Percentiles rank a stretch among this genome's conserved stretches.
phyloP scores from a whole-genome alignment of 345 rosid species.

The Lumnitzera littorea region DNA sequence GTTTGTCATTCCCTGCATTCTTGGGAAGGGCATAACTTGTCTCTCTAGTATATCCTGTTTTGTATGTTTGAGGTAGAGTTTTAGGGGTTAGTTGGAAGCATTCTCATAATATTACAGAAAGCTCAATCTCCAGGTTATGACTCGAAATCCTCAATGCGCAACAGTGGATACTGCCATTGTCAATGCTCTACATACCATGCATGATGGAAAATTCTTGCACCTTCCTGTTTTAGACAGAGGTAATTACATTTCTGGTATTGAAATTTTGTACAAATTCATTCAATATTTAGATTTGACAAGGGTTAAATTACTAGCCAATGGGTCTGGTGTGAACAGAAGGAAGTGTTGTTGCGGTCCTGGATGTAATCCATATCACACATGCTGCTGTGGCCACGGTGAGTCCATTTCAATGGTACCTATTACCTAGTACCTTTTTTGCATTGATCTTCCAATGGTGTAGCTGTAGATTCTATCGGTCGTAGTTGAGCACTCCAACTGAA shows the following conservation, averaged over 20 bases:
- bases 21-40: background rate
- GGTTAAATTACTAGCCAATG: constrained; percentile 8
- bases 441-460: too few relatives aligned
- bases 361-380: constrained; percentile 84
- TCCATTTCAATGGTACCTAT: constrained; percentile 2
- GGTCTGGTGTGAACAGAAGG: constrained; percentile 53
- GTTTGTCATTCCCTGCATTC: background rate
- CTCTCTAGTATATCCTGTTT: background rate
- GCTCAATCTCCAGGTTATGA: constrained; percentile 66
- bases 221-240: constrained; percentile 91
- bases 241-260: constrained; percentile 7
- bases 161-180: constrained; percentile 84
- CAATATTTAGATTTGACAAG: too few relatives aligned
- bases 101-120: constrained; percentile 6
- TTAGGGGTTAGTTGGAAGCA: background rate
- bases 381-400: constrained; percentile 96
- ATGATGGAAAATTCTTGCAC: constrained; percentile 94
- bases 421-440: too few relatives aligned
- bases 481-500: too few relatives aligned
- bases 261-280: background rate
- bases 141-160: constrained; percentile 92
- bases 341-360: constrained; percentile 68
- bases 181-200: constrained; percentile 93
- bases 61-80: too few relatives aligned
- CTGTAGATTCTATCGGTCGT: too few relatives aligned